Base-by-base conservation (phyloP, 805 yeast genomes). In the Suhomyces prunicola region DNA sequence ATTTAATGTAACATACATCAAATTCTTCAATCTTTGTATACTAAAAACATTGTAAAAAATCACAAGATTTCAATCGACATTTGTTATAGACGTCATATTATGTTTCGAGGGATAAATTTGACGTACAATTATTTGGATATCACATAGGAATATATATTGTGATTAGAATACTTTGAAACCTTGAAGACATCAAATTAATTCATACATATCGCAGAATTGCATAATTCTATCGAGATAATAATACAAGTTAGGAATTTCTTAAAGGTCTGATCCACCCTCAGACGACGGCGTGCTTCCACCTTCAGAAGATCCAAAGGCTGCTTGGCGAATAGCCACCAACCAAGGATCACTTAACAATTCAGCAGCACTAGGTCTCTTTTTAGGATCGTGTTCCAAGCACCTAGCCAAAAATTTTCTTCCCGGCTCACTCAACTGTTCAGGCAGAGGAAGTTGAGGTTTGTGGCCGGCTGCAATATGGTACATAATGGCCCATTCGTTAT, bases 401-500 rank as follows among this genome's bases (percentile, higher is more conserved):
- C 85, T 79, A 12, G 82, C 75, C 58, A 94, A 70, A 67, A 94
- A 92, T 22, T 76, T 75, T 48, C 76, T 79, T 15, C 99, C 98
- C 12, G 77, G 82, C 13, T 77, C 80, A 59, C 94, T 85, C 50
- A 94, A 74, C 69, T 90, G 97, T 54, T 87, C 94, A 1, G 78
- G 70, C 0, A 84, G 68, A 4, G 99, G 99, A 50, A 93, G 75
- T 60, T 83, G 90, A 0, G 99, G 99, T 54, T 83, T 78, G 65
- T 90, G 94, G 1, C 97, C 97, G 2, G 96, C 96, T 0, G 97
- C 98, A 64, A 94, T 94, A 67, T 90, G 97, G 65, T 92, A 94
- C 98, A 94, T 93, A 49, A 94, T 89, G 1, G 98, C 97, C 96
- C 96, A 94, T 66, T 93, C 98, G 65, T 94, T 94, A 64, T 94